These are phyloP conservation scores for Chrysochromulina parva DNA, from an alignment of 78 protist species.

Conservation along the genomic window DNA sequence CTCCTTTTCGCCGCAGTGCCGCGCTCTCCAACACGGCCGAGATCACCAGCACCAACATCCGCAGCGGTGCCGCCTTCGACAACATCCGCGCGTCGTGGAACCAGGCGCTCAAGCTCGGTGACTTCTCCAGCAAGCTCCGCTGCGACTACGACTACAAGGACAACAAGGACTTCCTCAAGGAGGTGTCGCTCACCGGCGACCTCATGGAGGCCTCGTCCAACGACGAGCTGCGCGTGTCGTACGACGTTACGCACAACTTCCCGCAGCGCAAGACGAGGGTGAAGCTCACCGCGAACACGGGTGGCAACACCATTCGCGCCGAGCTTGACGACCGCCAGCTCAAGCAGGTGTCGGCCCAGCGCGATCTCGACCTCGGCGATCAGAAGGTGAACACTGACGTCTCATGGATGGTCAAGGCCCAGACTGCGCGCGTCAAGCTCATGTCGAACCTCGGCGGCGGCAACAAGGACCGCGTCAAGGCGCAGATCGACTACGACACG, in stretches of 20 bases:
- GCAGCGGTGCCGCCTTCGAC: not conserved
- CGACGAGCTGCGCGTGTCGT: not conserved
- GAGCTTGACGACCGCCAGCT: not conserved
- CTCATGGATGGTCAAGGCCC: not conserved
- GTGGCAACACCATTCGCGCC: not conserved
- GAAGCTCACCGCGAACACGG: not conserved
- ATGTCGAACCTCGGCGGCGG: not conserved
- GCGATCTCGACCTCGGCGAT: not conserved
- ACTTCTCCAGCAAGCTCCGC: not conserved
- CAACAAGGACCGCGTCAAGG: not conserved
- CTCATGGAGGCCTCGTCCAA: not conserved
- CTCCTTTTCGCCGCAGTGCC: no score
- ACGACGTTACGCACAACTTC: not conserved
- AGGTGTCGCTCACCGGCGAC: not conserved
- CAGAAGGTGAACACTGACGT: not conserved
- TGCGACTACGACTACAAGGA: not conserved
- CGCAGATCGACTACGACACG: not conserved
- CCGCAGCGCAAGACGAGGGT: not conserved
- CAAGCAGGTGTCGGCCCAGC: not conserved
- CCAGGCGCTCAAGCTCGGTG: not conserved
- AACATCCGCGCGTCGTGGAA: not conserved
- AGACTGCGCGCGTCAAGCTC: constrained; percentile 1
- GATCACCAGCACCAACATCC: not conserved
- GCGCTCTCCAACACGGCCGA: not conserved
- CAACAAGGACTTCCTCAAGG: not conserved